Conservation (phyloP, 257 asterid species). For the Ligustrum vulgare region DNA sequence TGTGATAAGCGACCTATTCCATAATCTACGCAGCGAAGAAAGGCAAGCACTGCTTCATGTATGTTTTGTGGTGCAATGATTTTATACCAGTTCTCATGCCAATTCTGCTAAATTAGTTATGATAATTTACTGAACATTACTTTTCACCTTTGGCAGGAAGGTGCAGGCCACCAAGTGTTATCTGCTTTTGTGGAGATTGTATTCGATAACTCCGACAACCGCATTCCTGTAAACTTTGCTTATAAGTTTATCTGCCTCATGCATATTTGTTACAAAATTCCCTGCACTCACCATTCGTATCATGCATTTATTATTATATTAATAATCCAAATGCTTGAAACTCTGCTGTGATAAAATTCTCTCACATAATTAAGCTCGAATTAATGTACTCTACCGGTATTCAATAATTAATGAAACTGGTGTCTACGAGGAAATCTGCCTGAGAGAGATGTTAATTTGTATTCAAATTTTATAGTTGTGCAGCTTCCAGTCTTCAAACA, state of each 20-base stretch:
- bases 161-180: slow-evolving; percentile 90
- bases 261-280: background rate
- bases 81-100: slow-evolving; percentile 3
- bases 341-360: slow-evolving; percentile 17
- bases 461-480: background rate
- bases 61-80: slow-evolving; percentile 36
- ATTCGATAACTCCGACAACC: slow-evolving; percentile 94
- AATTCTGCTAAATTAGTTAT: slow-evolving; percentile 4
- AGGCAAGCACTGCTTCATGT: slow-evolving; percentile 92
- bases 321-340: slow-evolving; percentile 4
- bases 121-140: slow-evolving; percentile 9
- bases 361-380: slow-evolving; percentile 13
- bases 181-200: slow-evolving; percentile 99
- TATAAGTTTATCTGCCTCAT: slow-evolving; percentile 1
- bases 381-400: background rate
- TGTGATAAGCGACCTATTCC: slow-evolving; percentile 91
- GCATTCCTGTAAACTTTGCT: slow-evolving; percentile 68
- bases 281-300: slow-evolving; percentile 14
- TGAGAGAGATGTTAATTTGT: background rate
- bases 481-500: background rate
- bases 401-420: background rate
- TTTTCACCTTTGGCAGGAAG: slow-evolving; percentile 65
- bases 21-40: slow-evolving; percentile 91
- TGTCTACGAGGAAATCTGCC: background rate
- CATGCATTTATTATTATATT: slow-evolving; percentile 1